Evolutionary conservation across 2,329 filamentous ascomycete species (phyloP).

Genomic region (Aspergillus fumigatiaffinis): DNA sequence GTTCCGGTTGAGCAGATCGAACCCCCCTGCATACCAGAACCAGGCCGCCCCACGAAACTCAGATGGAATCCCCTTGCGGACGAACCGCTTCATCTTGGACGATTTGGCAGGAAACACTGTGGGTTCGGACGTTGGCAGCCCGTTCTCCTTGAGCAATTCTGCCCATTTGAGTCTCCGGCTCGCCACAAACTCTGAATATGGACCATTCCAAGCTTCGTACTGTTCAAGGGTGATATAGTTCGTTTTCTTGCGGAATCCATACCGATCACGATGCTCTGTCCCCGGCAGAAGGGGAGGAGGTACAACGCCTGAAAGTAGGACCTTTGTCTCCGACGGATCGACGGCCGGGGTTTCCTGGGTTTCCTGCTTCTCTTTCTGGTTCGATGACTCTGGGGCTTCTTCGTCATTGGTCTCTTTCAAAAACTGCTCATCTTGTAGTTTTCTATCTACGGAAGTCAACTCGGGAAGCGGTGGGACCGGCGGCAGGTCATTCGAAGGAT

Average conservation of each 20-base stretch:
- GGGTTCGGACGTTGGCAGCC: constrained; percentile 67
- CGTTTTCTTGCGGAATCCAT: constrained; percentile 87
- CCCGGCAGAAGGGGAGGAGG: constrained; percentile 34
- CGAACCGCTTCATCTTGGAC: constrained; percentile 81
- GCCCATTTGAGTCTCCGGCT: constrained; percentile 80
- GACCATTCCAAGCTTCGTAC: constrained; percentile 76
- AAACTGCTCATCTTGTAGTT: constrained; percentile 9
- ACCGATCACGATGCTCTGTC: constrained; percentile 63
- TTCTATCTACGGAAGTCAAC: constrained; percentile 8
- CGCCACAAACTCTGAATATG: constrained; percentile 70
- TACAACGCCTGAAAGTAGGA: constrained; percentile 33
- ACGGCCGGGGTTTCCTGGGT: background rate
- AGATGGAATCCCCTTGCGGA: constrained; percentile 88
- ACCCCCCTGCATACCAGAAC: constrained; percentile 94
- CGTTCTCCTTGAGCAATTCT: constrained; percentile 69
- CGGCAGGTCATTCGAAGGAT: constrained; percentile 18
- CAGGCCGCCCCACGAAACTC: constrained; percentile 94
- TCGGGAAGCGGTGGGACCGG: constrained; percentile 17
- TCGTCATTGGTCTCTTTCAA: constrained; percentile 8
- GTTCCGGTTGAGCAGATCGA: constrained; percentile 70
- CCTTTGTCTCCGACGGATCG: constrained; percentile 15
- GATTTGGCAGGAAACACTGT: constrained; percentile 75
- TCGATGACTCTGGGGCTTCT: constrained; percentile 1
- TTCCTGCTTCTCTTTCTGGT: constrained; percentile 2
- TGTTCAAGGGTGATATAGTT: constrained; percentile 71